Evolutionary conservation across 2,329 filamentous ascomycete genomes (phyloP).

Genomic region (Achaetomium macrosporum): DNA sequence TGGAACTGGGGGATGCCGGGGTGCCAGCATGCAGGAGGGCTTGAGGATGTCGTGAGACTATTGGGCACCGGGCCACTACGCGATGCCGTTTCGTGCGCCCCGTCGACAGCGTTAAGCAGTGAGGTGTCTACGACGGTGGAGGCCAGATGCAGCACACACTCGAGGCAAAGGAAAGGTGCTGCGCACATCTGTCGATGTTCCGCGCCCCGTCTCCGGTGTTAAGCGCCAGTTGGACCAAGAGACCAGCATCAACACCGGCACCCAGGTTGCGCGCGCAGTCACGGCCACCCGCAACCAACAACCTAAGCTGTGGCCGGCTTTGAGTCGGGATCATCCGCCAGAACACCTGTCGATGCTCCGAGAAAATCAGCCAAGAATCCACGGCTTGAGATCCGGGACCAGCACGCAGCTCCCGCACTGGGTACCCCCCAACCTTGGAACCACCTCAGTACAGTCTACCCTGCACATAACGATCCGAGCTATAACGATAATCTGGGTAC

Average conservation of each 20-base stretch:
- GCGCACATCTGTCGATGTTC: constrained; percentile 15
- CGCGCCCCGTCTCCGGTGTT: constrained; percentile 10
- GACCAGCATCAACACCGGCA: constrained; percentile 4
- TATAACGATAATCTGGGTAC: no score
- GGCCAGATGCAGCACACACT: constrained; percentile 1
- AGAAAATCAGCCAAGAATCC: no score
- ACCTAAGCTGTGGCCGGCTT: neutral
- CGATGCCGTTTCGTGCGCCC: constrained; percentile 12
- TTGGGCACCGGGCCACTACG: constrained; percentile 9
- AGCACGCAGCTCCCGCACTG: no score
- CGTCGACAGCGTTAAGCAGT: constrained; percentile 1
- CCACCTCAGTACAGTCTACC: no score
- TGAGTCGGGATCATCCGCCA: no score
- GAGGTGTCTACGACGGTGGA: neutral
- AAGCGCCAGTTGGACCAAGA: neutral
- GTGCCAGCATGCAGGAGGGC: constrained; percentile 6
- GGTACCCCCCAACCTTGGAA: no score
- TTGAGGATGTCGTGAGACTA: constrained; percentile 2
- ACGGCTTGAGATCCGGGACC: no score
- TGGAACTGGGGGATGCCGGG: constrained; percentile 9
- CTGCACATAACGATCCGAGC: no score
- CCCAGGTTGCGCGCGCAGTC: neutral
- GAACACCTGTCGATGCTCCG: no score
- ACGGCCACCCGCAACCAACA: neutral
- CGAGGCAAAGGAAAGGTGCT: constrained; percentile 2